Evolutionary conservation across 2,329 filamentous ascomycete genomes (phyloP), one percentile per base, ranked within the genome.

Genomic region (Diaporthe amygdali): DNA sequence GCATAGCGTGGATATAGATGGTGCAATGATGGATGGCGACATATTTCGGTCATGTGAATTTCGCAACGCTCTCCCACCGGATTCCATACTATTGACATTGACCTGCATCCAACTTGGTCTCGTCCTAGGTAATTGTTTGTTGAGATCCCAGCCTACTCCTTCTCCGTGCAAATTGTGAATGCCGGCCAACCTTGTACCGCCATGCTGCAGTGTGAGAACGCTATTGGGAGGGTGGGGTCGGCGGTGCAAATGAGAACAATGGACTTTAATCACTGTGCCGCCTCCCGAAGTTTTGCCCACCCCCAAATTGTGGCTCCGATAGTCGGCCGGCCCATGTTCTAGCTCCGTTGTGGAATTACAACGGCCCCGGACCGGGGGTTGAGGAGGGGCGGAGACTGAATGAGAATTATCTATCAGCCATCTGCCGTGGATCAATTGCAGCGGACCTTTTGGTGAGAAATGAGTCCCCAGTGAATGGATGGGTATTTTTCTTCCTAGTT

Each of bases 281-380:
- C 34, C 67, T 39, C 55, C 46, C 46, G 46, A 63, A 47, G 56
- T 63, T 64, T 30, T 41, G 46, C 32, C 32, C 44, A 47, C 32
- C 9, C n/a, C 41, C 34, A 41, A 61, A 27, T 52, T 51, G 15
- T 52, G 46, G 46, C 55, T 69, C 67, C 67, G 67, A 69, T 69
- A 22, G 41, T 63, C 59, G 59, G 59, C 59, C 59, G 59, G 59
- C 59, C 41, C 41, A 63, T 25, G 17, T 63, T 63, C 59, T 63
- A 63, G 59, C 59, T 63, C 59, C 59, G 59, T 63, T 63, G 25
- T 41, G 59, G 59, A 41, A 34, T 47, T 30, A 49, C 59, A 47
- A 63, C 59, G 59, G 59, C 59, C 41, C 41, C 41, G 59, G 59
- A 47, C 59, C 59, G 59, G 41, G 56, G 20, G 27, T n/a, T n/a